Evolutionary conservation across 2,329 filamentous ascomycete genomes (phyloP), one percentile per base, ranked within the genome.

Genomic region (Dactylellina drechsleri): DNA sequence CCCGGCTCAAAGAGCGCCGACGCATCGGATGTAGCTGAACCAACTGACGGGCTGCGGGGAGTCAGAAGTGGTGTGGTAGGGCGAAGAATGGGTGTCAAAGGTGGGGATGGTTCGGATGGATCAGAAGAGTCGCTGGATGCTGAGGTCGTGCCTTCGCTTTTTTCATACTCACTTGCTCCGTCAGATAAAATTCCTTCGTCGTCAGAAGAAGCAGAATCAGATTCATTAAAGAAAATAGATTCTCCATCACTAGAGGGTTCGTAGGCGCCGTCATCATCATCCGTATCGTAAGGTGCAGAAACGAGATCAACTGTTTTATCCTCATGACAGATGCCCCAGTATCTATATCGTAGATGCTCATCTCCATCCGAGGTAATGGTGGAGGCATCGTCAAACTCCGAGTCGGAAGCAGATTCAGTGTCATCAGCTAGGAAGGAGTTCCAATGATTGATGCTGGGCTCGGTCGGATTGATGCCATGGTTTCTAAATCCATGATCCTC

Each of bases 11-110:
- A 58, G 2, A 40, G 1, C 20, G 16, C 16, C 4, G 62, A 66
- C 1, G 5, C 16, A 26, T 58, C 26, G 7, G 62, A 59, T 1
- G 18, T n/a, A 3, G 16, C 41, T 13, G 62, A 58, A 16, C 62
- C 31, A 40, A 41, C 53, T 18, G 62, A 58, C 2, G 28, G 41
- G 26, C 62, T 66, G 8, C 20, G 26, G 0, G 62, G 62, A 26
- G 49, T 23, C 2, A 13, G 23, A 15, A 16, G 49, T 1, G 8
- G 52, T 23, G 8, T 4, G 12, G n/a, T 4, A 45, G 6, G 15
- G 16, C 10, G 23, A 23, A 41, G 6, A 23, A 41, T 13, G 20
- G 47, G 28, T 12, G 28, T 47, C 10, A 16, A 50, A 53, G 59
- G 12, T n/a, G 43, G 2, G 23, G 23, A 23, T 2, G 23, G 12